Conservation (phyloP, 441 rosid genomes). For the Pelargonium citronellum region DNA sequence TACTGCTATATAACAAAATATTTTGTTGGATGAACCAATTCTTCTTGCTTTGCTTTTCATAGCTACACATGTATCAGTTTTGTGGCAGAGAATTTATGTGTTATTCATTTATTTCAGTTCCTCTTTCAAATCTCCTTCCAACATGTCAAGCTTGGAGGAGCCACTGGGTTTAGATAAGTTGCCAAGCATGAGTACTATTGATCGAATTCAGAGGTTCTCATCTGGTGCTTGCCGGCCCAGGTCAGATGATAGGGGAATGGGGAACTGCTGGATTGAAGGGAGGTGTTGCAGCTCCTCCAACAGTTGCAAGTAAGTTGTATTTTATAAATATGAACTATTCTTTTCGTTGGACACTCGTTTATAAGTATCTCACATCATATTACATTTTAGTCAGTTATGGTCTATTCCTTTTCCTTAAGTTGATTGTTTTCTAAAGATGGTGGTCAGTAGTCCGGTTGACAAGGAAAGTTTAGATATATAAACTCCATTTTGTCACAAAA, state of each 20-base stretch:
- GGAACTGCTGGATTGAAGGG: constrained; percentile 72
- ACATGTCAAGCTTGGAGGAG: constrained; percentile 95
- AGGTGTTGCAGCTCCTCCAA: constrained; percentile 74
- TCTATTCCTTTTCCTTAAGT: too few species aligned
- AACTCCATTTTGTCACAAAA: too few species aligned
- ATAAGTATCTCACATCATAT: neutral
- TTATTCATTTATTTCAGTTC: constrained; percentile 32
- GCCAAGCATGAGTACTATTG: constrained; percentile 81
- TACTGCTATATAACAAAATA: neutral
- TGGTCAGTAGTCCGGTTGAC: too few species aligned
- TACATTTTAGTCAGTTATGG: neutral
- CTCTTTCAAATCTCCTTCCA: constrained; percentile 20
- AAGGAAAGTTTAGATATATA: too few species aligned
- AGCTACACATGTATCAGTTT: neutral
- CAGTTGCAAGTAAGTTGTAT: constrained; percentile 49
- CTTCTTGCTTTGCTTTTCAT: constrained; percentile 22
- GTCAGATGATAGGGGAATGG: constrained; percentile 61
- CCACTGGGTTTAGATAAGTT: constrained; percentile 79
- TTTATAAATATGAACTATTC: neutral
- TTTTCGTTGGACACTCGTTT: too few species aligned
- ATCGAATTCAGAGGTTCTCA: constrained; percentile 74
- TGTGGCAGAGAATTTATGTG: constrained; percentile 19
- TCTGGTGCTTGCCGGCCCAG: constrained; percentile 67
- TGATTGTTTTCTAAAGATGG: too few species aligned
- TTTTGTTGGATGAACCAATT: constrained; percentile 20